Evolutionary conservation across 768 basidiomycete genomes (phyloP).

Genomic region (Boletellus ananiceps): DNA sequence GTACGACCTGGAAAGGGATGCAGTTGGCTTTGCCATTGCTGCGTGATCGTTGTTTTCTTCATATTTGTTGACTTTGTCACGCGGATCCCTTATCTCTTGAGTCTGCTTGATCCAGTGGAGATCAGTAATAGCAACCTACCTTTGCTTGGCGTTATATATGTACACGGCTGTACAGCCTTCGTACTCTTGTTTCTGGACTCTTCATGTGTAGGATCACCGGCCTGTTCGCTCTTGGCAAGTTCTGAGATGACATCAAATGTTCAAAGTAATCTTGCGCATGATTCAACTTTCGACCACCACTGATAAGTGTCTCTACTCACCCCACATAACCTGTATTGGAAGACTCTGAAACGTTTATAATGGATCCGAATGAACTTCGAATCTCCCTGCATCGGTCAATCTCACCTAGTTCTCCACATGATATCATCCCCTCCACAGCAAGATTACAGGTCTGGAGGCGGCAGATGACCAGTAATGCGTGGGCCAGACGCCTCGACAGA

Average conservation of each 20-base stretch:
- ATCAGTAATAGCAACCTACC: not conserved
- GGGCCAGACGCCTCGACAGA: conserved; percentile 46
- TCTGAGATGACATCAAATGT: not conserved
- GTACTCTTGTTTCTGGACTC: not conserved
- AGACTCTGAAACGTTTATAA: not conserved
- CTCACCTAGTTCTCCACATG: conserved; percentile 1
- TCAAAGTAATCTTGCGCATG: not conserved
- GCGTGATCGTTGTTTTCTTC: conserved; percentile 19
- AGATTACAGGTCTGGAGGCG: conserved; percentile 21
- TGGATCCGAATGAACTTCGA: conserved; percentile 11
- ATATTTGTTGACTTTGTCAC: not conserved
- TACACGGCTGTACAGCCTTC: not conserved
- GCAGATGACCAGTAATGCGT: conserved; percentile 21
- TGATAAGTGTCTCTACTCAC: not conserved
- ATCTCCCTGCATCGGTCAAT: conserved; percentile 3
- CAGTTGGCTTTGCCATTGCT: conserved; percentile 77
- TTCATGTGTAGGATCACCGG: not conserved
- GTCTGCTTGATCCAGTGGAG: conserved; percentile 14
- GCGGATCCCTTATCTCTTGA: conserved; percentile 1
- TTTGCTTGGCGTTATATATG: not conserved
- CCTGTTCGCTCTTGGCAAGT: not conserved
- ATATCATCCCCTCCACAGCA: conserved; percentile 19
- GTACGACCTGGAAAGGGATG: conserved; percentile 73
- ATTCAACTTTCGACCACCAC: not conserved
- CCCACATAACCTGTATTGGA: not conserved